phyloP scores from a whole-genome alignment of 2,329 filamentous ascomycete genomes.

The Aureobasidium sp. region DNA sequence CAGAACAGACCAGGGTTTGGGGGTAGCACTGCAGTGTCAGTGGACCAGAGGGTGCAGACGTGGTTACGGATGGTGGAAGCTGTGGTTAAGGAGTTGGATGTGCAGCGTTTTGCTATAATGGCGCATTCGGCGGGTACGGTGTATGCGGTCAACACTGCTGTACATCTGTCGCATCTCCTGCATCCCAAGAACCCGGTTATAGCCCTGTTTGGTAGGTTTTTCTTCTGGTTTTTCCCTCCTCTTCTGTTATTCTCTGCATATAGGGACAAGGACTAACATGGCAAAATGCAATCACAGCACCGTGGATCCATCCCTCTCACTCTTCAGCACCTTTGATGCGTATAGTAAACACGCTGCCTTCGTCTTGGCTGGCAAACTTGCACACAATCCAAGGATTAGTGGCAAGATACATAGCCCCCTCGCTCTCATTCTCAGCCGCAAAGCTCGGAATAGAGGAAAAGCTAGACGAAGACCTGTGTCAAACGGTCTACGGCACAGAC shows the following conservation, averaged over 20 bases:
- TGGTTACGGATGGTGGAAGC: constrained; percentile 38
- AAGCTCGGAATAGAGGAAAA: constrained; percentile 14
- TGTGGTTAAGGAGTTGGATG: constrained; percentile 29
- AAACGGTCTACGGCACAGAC: not conserved
- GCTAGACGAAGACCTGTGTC: not conserved
- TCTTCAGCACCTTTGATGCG: constrained; percentile 28
- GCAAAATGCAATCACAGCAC: constrained; percentile 25
- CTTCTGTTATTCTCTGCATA: not conserved
- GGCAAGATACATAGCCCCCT: constrained; percentile 27
- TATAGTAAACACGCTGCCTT: constrained; percentile 25
- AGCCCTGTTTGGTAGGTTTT: constrained; percentile 23
- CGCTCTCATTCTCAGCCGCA: constrained; percentile 25
- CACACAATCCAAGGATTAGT: constrained; percentile 28
- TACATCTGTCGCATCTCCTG: constrained; percentile 30
- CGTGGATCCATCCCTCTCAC: constrained; percentile 37
- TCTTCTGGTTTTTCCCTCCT: not conserved
- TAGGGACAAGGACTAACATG: not conserved
- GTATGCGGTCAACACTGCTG: constrained; percentile 38
- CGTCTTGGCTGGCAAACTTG: constrained; percentile 27
- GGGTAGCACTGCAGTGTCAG: constrained; percentile 34
- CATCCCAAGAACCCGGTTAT: constrained; percentile 26
- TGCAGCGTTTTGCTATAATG: constrained; percentile 34
- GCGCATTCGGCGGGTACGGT: constrained; percentile 39
- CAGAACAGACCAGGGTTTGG: constrained; percentile 38
- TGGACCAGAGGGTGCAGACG: constrained; percentile 30